Evolutionary conservation across 257 asterid species (phyloP).

Genomic region (Solanum chilense): DNA sequence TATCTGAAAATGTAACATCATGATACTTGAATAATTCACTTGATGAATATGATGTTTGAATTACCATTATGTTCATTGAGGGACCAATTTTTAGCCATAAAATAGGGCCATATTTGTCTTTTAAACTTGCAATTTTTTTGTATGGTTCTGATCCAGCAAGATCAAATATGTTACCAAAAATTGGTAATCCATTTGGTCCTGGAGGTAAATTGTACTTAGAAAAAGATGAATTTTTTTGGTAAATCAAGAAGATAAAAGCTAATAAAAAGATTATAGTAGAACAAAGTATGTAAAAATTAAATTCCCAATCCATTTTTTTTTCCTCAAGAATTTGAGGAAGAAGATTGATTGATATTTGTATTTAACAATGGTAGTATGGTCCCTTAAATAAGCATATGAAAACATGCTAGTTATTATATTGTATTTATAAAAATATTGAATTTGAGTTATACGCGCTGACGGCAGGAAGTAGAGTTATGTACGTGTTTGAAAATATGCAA

Average conservation of each 20-base stretch:
- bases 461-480: fast-evolving
- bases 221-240: neutral
- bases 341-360: neutral
- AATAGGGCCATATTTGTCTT: conserved; percentile 24
- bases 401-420: neutral
- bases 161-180: conserved; percentile 40
- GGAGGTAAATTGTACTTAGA: conserved; percentile 14
- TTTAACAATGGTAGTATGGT: neutral
- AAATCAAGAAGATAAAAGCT: neutral
- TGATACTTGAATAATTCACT: conserved; percentile 22
- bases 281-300: neutral
- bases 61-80: conserved; percentile 25
- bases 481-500: neutral
- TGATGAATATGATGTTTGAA: conserved; percentile 8
- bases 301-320: conserved; percentile 7
- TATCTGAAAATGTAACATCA: conserved; percentile 25
- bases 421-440: neutral
- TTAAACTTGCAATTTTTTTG: conserved; percentile 16
- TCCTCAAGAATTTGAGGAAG: neutral
- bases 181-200: conserved; percentile 41
- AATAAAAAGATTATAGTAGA: conserved; percentile 2
- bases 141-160: conserved; percentile 30
- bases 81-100: conserved; percentile 43
- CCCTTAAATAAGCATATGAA: neutral
- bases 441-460: neutral